A percentile compares a stretch with the other conserved stretches of the same genome.
Evolutionary conservation across 176 grass and related monocot genomes (phyloP).

Genomic region (Calamus simplicifolius): DNA sequence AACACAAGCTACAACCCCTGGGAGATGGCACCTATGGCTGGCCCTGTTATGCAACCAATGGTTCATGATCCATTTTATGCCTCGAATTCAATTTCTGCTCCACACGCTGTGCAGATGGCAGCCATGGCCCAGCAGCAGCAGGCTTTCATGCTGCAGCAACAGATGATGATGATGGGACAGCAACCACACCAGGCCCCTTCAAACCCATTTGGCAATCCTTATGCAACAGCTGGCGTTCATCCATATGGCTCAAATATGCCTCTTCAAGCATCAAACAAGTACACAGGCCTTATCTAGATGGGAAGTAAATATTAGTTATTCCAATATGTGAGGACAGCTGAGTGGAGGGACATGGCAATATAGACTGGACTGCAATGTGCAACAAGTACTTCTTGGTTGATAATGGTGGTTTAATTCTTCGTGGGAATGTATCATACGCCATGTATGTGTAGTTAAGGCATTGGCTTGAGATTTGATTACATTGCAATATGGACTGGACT

Average conservation of each 20-base stretch:
- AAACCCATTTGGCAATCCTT: constrained; percentile 53
- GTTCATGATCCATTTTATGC: constrained; percentile 61
- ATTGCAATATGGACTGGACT: constrained; percentile 1
- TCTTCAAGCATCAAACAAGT: constrained; percentile 37
- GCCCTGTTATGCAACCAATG: constrained; percentile 44
- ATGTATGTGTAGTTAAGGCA: constrained; percentile 5
- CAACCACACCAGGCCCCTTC: constrained; percentile 30
- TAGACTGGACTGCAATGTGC: neutral
- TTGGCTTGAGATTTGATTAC: constrained; percentile 2
- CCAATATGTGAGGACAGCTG: neutral
- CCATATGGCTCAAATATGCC: constrained; percentile 35
- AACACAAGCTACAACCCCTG: constrained; percentile 74
- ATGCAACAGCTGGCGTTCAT: constrained; percentile 15
- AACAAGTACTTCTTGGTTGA: constrained; percentile 10
- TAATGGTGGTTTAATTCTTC: constrained; percentile 9
- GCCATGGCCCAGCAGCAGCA: constrained; percentile 77
- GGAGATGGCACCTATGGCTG: constrained; percentile 33
- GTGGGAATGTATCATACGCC: neutral
- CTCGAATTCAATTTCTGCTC: constrained; percentile 38
- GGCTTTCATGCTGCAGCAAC: constrained; percentile 73
- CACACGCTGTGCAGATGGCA: constrained; percentile 71
- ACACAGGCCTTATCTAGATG: constrained; percentile 52
- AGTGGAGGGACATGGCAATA: neutral
- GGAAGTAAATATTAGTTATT: neutral
- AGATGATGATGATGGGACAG: constrained; percentile 53